phyloP scores from a whole-genome alignment of 768 basidiomycete genomes.

The Tephrocybe sp. region DNA sequence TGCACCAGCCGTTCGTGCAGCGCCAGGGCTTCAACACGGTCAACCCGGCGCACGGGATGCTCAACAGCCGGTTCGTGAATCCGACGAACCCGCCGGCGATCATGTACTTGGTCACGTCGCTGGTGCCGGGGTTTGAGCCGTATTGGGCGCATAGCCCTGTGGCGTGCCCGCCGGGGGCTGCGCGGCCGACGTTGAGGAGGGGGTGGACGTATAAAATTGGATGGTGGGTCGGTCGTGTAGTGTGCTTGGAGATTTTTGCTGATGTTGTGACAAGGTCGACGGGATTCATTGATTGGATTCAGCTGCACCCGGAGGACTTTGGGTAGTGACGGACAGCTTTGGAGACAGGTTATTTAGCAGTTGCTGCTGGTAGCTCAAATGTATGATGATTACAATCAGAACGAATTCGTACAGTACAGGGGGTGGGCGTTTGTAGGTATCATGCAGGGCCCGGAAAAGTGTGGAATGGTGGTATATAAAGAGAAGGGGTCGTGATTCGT shows the following conservation, averaged over 20 bases:
- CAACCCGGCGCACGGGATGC: not conserved
- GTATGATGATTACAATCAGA: not conserved
- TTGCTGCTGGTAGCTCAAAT: too few relatives aligned
- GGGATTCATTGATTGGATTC: constrained; percentile 19
- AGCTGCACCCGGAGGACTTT: constrained; percentile 22
- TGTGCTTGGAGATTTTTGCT: too few relatives aligned
- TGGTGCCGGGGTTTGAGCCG: constrained; percentile 29
- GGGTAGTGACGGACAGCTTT: too few relatives aligned
- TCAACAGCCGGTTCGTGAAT: constrained; percentile 15
- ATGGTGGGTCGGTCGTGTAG: constrained; percentile 14
- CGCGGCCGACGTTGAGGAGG: constrained; percentile 11
- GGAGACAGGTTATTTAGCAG: too few relatives aligned
- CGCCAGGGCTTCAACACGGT: constrained; percentile 6
- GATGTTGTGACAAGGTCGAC: constrained; percentile 9
- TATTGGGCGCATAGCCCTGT: constrained; percentile 35
- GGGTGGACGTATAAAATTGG: constrained; percentile 23
- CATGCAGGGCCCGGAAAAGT: too few relatives aligned
- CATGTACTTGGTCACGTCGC: constrained; percentile 43
- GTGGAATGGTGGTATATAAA: not conserved
- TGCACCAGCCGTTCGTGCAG: constrained; percentile 12
- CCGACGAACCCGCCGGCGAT: constrained; percentile 32
- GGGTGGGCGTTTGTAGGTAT: too few relatives aligned
- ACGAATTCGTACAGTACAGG: not conserved
- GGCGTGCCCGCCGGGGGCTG: constrained; percentile 4
- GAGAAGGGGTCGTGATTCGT: not conserved